A percentile compares a stretch with the other conserved stretches of the same genome.
phyloP scores from a whole-genome alignment of 441 rosid genomes.

The Gossypium trilobum region DNA sequence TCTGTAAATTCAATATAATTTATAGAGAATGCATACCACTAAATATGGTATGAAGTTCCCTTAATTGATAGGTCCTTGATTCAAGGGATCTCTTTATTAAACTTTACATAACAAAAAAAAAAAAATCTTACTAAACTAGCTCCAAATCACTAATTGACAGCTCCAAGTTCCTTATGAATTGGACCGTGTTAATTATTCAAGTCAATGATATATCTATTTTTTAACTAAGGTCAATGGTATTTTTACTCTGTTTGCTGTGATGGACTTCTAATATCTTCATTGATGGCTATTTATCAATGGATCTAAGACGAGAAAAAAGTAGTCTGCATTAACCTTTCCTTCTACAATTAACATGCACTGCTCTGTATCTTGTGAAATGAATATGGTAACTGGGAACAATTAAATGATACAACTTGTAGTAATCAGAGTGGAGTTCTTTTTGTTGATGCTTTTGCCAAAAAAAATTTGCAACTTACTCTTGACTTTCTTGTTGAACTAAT shows the following conservation, averaged over 20 bases:
- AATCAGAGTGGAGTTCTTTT: neutral
- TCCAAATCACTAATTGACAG: too few relatives aligned
- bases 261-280: neutral
- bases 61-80: too few relatives aligned
- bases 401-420: neutral
- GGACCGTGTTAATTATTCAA: too few relatives aligned
- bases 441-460: neutral
- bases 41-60: too few relatives aligned
- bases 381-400: neutral
- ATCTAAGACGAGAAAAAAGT: neutral
- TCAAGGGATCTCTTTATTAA: too few relatives aligned
- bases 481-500: neutral
- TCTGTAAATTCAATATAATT: too few relatives aligned
- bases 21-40: too few relatives aligned
- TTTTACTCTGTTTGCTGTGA: neutral
- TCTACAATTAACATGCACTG: neutral
- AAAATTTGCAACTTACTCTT: neutral
- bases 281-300: neutral
- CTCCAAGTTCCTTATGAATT: too few relatives aligned
- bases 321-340: neutral
- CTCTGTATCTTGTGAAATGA: neutral
- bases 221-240: too few relatives aligned
- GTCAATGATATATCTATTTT: too few relatives aligned
- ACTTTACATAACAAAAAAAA: too few relatives aligned
- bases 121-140: too few relatives aligned